A percentile compares a stretch with the other conserved stretches of the same genome.
Evolutionary conservation across 805 yeast genomes (phyloP).

Genomic region (Jamesozyma lodderae): DNA sequence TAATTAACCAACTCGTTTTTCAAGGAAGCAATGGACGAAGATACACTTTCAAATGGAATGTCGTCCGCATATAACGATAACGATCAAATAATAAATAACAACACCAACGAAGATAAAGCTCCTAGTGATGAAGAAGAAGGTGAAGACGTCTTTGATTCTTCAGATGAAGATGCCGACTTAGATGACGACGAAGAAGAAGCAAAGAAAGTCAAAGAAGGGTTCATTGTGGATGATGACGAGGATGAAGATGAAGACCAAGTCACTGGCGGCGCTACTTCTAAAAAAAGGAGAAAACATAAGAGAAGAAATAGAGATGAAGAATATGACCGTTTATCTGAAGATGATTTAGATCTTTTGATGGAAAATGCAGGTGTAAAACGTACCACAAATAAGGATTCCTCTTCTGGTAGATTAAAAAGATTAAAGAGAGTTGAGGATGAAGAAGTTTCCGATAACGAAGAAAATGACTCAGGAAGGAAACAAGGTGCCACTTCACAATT

Average conservation of each 20-base stretch:
- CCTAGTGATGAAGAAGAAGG: slow-evolving; percentile 38
- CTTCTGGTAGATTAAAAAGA: slow-evolving; percentile 55
- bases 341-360: slow-evolving; percentile 83
- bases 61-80: slow-evolving; percentile 17
- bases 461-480: slow-evolving; percentile 12
- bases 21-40: slow-evolving; percentile 4
- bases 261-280: slow-evolving; percentile 16
- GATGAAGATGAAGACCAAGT: slow-evolving; percentile 39
- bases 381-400: slow-evolving; percentile 29
- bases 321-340: slow-evolving; percentile 77
- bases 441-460: slow-evolving; percentile 30
- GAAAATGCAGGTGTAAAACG: slow-evolving; percentile 81
- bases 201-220: slow-evolving; percentile 75
- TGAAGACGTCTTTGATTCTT: slow-evolving; percentile 54
- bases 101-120: slow-evolving; percentile 32
- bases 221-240: slow-evolving; percentile 84
- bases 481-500: slow-evolving; percentile 21
- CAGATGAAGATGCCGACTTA: slow-evolving; percentile 80
- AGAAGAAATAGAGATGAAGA: slow-evolving; percentile 36
- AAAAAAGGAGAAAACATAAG: slow-evolving; percentile 33
- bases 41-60: background rate
- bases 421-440: slow-evolving; percentile 62
- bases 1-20: no score
- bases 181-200: slow-evolving; percentile 90
- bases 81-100: slow-evolving; percentile 18